Conservation (phyloP, 148 eudicot species). For the Beta vulgaris region DNA sequence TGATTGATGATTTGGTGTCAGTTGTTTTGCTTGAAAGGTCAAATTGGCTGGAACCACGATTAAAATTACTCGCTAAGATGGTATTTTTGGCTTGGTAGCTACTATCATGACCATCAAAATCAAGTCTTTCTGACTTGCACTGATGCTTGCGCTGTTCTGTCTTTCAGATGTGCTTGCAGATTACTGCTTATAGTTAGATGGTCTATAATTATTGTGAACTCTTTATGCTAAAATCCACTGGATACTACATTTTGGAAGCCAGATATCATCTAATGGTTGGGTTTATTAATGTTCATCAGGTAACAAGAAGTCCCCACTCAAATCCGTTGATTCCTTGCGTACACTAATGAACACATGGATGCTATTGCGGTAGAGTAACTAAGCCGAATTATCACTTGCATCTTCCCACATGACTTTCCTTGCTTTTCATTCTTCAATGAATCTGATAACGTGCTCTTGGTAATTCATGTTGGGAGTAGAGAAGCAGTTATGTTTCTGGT, state of each 20-base stretch:
- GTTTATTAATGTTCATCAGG: conserved; percentile 12
- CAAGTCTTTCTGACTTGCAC: neutral
- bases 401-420: no score
- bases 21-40: no score
- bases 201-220: neutral
- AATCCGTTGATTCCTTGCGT: neutral
- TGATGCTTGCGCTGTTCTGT: neutral
- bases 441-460: no score
- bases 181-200: neutral
- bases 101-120: neutral
- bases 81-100: neutral
- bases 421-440: no score
- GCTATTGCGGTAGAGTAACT: no score
- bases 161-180: neutral
- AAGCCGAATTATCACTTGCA: no score
- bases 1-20: no score
- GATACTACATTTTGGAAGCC: neutral
- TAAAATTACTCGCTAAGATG: neutral
- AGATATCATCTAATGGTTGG: neutral
- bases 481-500: neutral
- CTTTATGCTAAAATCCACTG: neutral
- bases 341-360: neutral
- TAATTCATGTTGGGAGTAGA: neutral
- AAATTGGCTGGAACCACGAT: neutral
- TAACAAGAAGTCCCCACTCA: neutral